Evolutionary conservation across 2,329 filamentous ascomycete species (phyloP).

Genomic region (Diaporthe australafricana): DNA sequence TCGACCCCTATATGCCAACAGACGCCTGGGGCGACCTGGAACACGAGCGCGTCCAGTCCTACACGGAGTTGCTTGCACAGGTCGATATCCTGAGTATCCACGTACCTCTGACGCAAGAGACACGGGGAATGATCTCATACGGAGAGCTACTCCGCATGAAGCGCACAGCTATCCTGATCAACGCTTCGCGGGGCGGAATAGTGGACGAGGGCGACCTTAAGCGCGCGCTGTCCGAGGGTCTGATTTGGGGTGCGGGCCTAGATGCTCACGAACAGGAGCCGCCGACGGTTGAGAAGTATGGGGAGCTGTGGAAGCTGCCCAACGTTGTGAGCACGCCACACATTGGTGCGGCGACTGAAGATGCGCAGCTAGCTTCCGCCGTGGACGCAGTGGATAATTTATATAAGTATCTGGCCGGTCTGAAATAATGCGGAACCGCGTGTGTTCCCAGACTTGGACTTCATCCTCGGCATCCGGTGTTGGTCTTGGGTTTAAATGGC

Average conservation of each 20-base stretch:
- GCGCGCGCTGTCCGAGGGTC: constrained; percentile 41
- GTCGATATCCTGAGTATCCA: constrained; percentile 50
- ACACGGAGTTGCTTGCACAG: constrained; percentile 46
- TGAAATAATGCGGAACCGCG: too few species aligned
- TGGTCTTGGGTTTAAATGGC: too few species aligned
- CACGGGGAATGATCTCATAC: constrained; percentile 45
- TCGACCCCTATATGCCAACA: constrained; percentile 47
- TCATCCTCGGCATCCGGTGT: too few species aligned
- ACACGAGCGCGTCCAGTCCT: constrained; percentile 42
- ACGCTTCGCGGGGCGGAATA: constrained; percentile 48
- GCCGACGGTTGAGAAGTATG: constrained; percentile 43
- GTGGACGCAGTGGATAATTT: background rate
- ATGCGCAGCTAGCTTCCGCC: constrained; percentile 11
- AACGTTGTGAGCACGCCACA: constrained; percentile 43
- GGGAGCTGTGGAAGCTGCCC: constrained; percentile 40
- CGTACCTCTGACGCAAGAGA: constrained; percentile 46
- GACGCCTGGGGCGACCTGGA: constrained; percentile 40
- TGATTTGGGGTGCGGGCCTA: constrained; percentile 47
- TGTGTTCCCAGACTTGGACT: too few species aligned
- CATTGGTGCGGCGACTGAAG: constrained; percentile 39
- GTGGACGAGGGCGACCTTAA: constrained; percentile 46
- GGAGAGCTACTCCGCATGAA: constrained; percentile 45
- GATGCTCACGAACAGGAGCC: constrained; percentile 47
- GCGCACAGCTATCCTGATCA: constrained; percentile 45
- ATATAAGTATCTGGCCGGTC: too few species aligned